A percentile compares a stretch with the other conserved stretches of the same genome.
These are phyloP conservation scores for Leptodontidium sp. DNA, from an alignment of 2,329 filamentous ascomycete genomes.

Conservation along the genomic window DNA sequence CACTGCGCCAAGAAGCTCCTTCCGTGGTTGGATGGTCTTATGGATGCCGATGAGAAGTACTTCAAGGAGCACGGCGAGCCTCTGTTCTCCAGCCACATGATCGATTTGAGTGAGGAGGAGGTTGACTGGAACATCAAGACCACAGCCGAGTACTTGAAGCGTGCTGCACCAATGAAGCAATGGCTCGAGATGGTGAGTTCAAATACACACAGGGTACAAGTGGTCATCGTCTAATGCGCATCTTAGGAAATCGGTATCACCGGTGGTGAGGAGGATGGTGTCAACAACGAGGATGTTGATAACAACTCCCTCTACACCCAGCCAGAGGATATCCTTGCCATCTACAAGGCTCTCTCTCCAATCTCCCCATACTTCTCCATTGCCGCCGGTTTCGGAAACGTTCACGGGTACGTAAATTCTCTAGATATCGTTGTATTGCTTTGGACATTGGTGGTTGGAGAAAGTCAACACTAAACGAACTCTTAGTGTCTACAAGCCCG, in stretches of 20 bases:
- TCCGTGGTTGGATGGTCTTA: constrained; percentile 95
- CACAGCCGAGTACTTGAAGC: constrained; percentile 92
- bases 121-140: constrained; percentile 92
- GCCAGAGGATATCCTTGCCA: constrained; percentile 92
- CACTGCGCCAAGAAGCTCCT: constrained; percentile 99
- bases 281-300: constrained; percentile 98
- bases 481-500: constrained; percentile 88
- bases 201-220: background rate
- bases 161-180: constrained; percentile 95
- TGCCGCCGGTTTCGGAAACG: constrained; percentile 97
- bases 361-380: constrained; percentile 98
- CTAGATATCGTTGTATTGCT: background rate
- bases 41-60: constrained; percentile 92
- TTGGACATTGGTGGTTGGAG: background rate
- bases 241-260: constrained; percentile 87
- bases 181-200: constrained; percentile 92
- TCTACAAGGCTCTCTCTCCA: constrained; percentile 83
- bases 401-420: constrained; percentile 66
- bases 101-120: constrained; percentile 92
- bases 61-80: constrained; percentile 94
- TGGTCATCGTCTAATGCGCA: constrained; percentile 13
- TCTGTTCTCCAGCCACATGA: constrained; percentile 98
- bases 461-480: background rate
- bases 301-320: constrained; percentile 98
- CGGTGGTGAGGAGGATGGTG: constrained; percentile 96